Conservation (phyloP, 2,329 filamentous ascomycete species). For the Knoxdaviesia capensis region DNA sequence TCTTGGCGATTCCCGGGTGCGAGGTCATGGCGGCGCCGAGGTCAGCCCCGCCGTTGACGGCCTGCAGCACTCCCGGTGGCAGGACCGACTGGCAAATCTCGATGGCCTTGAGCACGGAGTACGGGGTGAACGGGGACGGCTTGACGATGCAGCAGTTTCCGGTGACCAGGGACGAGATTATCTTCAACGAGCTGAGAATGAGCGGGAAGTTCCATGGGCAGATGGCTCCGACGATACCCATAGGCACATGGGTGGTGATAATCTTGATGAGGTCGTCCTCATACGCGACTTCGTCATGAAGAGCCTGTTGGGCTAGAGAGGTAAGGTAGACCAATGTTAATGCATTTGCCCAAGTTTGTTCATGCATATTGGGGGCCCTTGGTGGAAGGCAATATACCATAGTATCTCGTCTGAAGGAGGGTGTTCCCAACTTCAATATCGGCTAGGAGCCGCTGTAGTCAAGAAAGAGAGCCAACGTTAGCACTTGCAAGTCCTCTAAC, state of each 20-base stretch:
- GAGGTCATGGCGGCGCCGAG: conserved; percentile 36
- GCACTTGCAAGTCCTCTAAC: neutral
- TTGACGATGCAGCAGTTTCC: conserved; percentile 36
- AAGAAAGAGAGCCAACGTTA: neutral
- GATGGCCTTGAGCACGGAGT: conserved; percentile 35
- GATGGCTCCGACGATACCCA: conserved; percentile 23
- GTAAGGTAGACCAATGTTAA: conserved; percentile 3
- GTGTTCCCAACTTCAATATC: conserved; percentile 1
- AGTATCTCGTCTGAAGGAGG: neutral
- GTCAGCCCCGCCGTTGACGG: conserved; percentile 36
- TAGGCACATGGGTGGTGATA: conserved; percentile 15
- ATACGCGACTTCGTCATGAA: conserved; percentile 5
- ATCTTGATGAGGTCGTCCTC: conserved; percentile 11
- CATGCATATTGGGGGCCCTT: neutral
- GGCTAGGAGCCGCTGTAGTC: neutral
- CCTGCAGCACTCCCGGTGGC: conserved; percentile 42
- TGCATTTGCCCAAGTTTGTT: neutral
- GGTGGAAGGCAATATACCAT: neutral
- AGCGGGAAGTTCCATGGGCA: conserved; percentile 38
- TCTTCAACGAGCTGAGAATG: conserved; percentile 28
- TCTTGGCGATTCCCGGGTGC: conserved; percentile 40
- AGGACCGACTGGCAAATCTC: conserved; percentile 37
- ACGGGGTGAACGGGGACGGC: conserved; percentile 37
- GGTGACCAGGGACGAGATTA: conserved; percentile 34
- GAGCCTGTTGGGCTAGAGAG: conserved; percentile 2